phyloP scores from a whole-genome alignment of 2,329 filamentous ascomycete species.

The Cercospora nicotianae region DNA sequence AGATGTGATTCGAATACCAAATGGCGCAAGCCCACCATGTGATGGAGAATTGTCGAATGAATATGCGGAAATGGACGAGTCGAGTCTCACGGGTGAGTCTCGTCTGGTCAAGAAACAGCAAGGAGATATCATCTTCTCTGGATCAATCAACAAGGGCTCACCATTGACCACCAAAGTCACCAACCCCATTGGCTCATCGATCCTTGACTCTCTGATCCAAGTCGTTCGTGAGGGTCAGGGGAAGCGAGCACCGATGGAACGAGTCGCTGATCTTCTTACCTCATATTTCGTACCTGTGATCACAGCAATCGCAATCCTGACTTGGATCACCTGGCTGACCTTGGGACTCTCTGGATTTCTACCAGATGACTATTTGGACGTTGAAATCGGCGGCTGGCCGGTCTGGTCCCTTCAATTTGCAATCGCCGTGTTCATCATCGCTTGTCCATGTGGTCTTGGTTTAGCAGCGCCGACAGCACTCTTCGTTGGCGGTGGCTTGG shows the following conservation, averaged over 20 bases:
- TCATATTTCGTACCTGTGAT: background rate
- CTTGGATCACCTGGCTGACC: too few species aligned
- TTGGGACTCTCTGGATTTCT: too few species aligned
- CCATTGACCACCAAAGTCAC: background rate
- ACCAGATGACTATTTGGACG: too few species aligned
- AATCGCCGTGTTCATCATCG: background rate
- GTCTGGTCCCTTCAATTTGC: too few species aligned
- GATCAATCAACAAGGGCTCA: background rate
- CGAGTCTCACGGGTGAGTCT: background rate
- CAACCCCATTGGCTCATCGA: background rate
- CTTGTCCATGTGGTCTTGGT: background rate
- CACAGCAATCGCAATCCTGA: background rate
- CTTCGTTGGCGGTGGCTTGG: background rate
- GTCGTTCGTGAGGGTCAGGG: background rate
- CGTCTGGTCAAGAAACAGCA: background rate
- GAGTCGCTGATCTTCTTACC: background rate
- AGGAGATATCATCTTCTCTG: background rate
- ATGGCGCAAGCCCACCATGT: background rate
- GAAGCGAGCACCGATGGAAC: background rate
- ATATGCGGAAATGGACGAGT: background rate
- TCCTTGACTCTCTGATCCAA: background rate
- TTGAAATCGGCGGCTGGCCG: too few species aligned
- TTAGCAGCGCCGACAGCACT: background rate
- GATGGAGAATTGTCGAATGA: background rate
- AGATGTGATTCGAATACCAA: background rate